Percentiles rank a stretch among this genome's conserved stretches.
phyloP scores from a whole-genome alignment of 2,329 filamentous ascomycete genomes.

The Orbilia javanica region DNA sequence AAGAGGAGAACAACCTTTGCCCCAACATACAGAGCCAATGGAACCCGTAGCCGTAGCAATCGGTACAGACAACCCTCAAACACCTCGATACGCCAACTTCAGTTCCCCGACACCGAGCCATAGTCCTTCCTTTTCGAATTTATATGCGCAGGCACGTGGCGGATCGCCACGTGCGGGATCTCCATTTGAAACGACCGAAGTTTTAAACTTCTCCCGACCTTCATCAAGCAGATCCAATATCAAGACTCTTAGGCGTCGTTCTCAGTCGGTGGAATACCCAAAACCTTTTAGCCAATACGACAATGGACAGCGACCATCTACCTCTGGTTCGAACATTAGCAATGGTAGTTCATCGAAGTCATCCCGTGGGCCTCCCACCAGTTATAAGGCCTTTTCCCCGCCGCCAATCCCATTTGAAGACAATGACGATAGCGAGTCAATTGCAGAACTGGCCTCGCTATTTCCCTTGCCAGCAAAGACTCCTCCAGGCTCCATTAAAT shows the following conservation, averaged over 20 bases:
- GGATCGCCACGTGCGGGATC: conserved; percentile 24
- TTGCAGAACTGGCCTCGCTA: conserved; percentile 48
- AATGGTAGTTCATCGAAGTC: conserved; percentile 19
- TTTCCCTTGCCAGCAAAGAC: conserved; percentile 49
- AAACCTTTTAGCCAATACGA: conserved; percentile 24
- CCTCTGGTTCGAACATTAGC: conserved; percentile 33
- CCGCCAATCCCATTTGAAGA: conserved; percentile 41
- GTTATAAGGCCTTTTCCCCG: conserved; percentile 31
- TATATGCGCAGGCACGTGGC: conserved; percentile 22
- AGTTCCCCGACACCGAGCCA: conserved; percentile 17
- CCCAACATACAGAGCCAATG: background rate
- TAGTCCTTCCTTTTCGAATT: conserved; percentile 15
- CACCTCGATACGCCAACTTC: conserved; percentile 37
- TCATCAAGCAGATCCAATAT: conserved; percentile 38
- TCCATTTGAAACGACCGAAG: conserved; percentile 11
- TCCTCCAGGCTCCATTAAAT: conserved; percentile 47
- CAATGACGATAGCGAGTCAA: conserved; percentile 43
- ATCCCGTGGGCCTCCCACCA: conserved; percentile 31
- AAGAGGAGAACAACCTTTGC: conserved; percentile 41
- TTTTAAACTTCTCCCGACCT: conserved; percentile 41
- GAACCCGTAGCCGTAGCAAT: conserved; percentile 6
- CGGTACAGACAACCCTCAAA: conserved; percentile 31
- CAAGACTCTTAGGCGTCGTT: conserved; percentile 32
- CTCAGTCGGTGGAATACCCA: conserved; percentile 25
- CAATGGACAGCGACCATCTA: conserved; percentile 33